Percentiles rank a stretch among this genome's conserved stretches.
Evolutionary conservation across 2,329 filamentous ascomycete genomes (phyloP).

Genomic region (Drechslerella stenobrocha): DNA sequence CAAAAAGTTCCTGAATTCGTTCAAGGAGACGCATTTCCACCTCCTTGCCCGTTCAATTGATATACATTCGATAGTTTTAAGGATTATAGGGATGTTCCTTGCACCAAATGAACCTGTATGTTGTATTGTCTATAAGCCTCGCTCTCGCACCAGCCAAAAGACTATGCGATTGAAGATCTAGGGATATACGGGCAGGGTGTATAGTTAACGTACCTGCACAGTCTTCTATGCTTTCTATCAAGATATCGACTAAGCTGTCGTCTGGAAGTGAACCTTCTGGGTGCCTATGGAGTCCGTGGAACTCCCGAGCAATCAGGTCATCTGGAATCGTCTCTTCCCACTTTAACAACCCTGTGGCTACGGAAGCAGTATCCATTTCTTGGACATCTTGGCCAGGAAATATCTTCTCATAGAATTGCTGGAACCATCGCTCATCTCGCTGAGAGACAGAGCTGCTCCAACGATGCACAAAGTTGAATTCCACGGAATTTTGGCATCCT

Average conservation of each 20-base stretch:
- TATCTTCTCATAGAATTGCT: conserved; percentile 67
- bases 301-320: conserved; percentile 71
- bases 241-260: conserved; percentile 72
- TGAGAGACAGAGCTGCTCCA: conserved; percentile 80
- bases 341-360: conserved; percentile 66
- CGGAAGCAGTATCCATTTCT: conserved; percentile 62
- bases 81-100: conserved; percentile 71
- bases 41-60: conserved; percentile 75
- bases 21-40: conserved; percentile 77
- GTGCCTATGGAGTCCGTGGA: conserved; percentile 66
- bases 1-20: conserved; percentile 84
- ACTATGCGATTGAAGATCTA: conserved; percentile 25
- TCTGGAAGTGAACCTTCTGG: conserved; percentile 71
- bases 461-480: conserved; percentile 86
- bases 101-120: conserved; percentile 66
- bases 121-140: conserved; percentile 51
- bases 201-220: conserved; percentile 60
- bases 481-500: conserved; percentile 80
- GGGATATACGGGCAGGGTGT: conserved; percentile 51
- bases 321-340: conserved; percentile 65
- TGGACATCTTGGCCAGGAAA: conserved; percentile 57
- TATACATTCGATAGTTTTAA: conserved; percentile 76
- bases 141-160: conserved; percentile 52
- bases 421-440: conserved; percentile 78
- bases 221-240: conserved; percentile 72